Percentiles rank a stretch among this genome's conserved stretches.
These are phyloP conservation scores for Colletotrichum chlorophyti DNA, from an alignment of 2,329 filamentous ascomycete species.

Conservation along the genomic window DNA sequence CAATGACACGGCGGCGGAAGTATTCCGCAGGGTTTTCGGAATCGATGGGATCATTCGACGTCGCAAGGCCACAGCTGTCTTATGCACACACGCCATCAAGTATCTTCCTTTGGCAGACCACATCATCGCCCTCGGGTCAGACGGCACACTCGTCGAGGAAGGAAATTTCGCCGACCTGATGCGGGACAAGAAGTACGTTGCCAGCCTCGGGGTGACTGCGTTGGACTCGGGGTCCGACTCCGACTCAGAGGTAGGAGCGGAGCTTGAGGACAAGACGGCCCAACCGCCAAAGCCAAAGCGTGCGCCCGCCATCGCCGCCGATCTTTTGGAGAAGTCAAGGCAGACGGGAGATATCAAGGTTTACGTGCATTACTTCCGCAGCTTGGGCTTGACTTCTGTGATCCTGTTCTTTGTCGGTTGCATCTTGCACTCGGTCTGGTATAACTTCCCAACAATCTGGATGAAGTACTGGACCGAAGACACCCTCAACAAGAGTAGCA, in stretches of 20 bases:
- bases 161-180: slow-evolving; percentile 41
- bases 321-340: slow-evolving; percentile 24
- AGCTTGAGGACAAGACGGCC: background rate
- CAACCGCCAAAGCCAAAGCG: background rate
- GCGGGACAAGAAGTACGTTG: slow-evolving; percentile 39
- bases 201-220: slow-evolving; percentile 36
- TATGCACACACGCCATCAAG: slow-evolving; percentile 39
- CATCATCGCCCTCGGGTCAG: slow-evolving; percentile 51
- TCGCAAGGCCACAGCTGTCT: slow-evolving; percentile 12
- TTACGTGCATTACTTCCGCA: slow-evolving; percentile 33
- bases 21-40: slow-evolving; percentile 42
- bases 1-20: slow-evolving; percentile 42
- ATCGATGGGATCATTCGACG: slow-evolving; percentile 33
- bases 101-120: slow-evolving; percentile 48
- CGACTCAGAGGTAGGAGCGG: background rate
- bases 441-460: slow-evolving; percentile 37
- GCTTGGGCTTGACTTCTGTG: background rate
- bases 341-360: slow-evolving; percentile 31
- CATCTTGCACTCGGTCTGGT: slow-evolving; percentile 28
- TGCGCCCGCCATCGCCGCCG: background rate
- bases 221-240: slow-evolving; percentile 26
- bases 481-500: slow-evolving; percentile 20
- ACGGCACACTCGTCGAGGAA: slow-evolving; percentile 52
- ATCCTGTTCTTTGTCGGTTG: background rate
- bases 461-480: slow-evolving; percentile 40